Base-by-base conservation (phyloP, 2,329 filamentous ascomycete genomes). In the Coniochaeta ligniaria region DNA sequence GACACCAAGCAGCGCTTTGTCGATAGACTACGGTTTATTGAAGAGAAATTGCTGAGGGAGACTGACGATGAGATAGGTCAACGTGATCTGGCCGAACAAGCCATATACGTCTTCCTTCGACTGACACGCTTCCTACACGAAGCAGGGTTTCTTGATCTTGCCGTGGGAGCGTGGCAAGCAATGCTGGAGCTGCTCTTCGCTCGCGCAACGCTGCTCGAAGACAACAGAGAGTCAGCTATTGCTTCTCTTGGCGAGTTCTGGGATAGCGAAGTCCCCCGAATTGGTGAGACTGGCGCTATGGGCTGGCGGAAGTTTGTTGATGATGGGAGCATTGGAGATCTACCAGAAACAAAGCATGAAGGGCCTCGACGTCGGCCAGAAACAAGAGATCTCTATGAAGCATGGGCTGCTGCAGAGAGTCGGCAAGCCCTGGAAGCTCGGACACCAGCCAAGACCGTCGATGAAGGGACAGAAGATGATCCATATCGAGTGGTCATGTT, bases 401-500 rank as follows among this genome's bases (percentile, higher is more conserved):
- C 76, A 1, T 86, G 83, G 83, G 76, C 76, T 1, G 67, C 67
- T 0, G 62, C 80, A 14, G 92, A 96, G 69, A 69, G 72, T n/a
- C 72, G 76, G 12, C 76, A 75, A 31, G 76, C 77, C 1, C 63
- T 68, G 16, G 74, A 75, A 47, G 79, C 87, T 9, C 78, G 76
- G 45, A 76, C 86, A 60, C 91, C 92, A 6, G 90, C 90, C 17
- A 84, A 90, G 57, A 89, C 89, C 0, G 78, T 89, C 62, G 92
- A 97, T 70, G 86, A 92, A 28, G 81, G 84, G 1, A 83, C 82
- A 17, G 88, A 91, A 64, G 88, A 93, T 61, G 94, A 97, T 68
- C 90, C 92, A 0, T 96, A 90, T 65, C 83, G 92, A 38, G 84
- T 95, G 3, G 83, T 96, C 54, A 83, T 97, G 68, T 92, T 87